A percentile compares a stretch with the other conserved stretches of the same genome.
Evolutionary conservation across 1,284 basidiomycete species (phyloP).

Genomic region (Ustilago bromivora): DNA sequence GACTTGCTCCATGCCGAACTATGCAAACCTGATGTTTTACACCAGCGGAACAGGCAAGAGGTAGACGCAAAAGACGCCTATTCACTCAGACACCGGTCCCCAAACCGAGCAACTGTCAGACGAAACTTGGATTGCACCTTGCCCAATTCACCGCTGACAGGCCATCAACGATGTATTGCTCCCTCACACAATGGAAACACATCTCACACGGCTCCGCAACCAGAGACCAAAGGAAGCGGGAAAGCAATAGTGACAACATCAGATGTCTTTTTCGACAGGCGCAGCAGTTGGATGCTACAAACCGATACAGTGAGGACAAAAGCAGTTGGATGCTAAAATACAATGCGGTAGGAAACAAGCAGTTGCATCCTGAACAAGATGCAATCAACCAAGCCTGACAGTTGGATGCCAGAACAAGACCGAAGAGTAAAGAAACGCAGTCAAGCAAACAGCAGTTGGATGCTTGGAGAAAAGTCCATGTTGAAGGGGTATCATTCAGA

Average conservation of each 20-base stretch:
- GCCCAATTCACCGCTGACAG: too few relatives aligned
- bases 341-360: background rate
- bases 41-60: too few relatives aligned
- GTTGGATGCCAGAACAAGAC: slow-evolving; percentile 15
- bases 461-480: slow-evolving; percentile 4
- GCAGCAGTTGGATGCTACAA: slow-evolving; percentile 24
- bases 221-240: background rate
- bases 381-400: background rate
- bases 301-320: background rate
- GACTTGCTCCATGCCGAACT: too few relatives aligned
- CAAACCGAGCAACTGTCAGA: too few relatives aligned
- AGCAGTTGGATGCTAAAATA: slow-evolving; percentile 26
- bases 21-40: too few relatives aligned
- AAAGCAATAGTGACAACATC: background rate
- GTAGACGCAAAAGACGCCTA: too few relatives aligned
- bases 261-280: background rate
- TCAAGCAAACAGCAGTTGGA: slow-evolving; percentile 7
- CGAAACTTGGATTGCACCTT: too few relatives aligned
- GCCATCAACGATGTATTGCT: too few relatives aligned
- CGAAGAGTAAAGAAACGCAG: background rate
- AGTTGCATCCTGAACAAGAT: slow-evolving; percentile 6
- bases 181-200: too few relatives aligned
- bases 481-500: slow-evolving; percentile 4
- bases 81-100: too few relatives aligned
- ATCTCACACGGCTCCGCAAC: too few relatives aligned